Conservation (phyloP, 2,329 filamentous ascomycete species). For the Neopestalotiopsis sp. region DNA sequence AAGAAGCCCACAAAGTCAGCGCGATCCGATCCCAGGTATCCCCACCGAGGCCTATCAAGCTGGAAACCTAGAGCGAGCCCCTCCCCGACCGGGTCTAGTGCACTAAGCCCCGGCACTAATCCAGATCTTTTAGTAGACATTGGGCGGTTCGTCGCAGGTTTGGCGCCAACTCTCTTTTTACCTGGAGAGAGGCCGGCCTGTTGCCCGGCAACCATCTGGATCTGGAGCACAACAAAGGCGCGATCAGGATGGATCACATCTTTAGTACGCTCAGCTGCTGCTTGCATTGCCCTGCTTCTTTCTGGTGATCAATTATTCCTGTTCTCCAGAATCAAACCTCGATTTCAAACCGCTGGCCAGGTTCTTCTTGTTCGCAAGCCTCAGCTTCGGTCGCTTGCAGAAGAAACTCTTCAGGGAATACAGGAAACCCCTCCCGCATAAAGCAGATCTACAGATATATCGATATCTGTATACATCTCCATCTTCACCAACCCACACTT, state of each 20-base stretch:
- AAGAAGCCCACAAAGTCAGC: background rate
- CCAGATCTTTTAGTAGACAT: conserved; percentile 3
- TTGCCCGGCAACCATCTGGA: background rate
- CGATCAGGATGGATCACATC: background rate
- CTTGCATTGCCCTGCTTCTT: conserved; percentile 2
- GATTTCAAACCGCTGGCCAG: background rate
- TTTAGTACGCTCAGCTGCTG: conserved; percentile 1
- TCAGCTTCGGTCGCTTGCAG: background rate
- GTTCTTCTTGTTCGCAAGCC: background rate
- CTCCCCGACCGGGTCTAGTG: background rate
- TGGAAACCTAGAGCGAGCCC: background rate
- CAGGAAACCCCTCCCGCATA: background rate
- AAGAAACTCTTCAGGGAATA: background rate
- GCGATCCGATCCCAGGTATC: background rate
- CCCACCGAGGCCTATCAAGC: background rate
- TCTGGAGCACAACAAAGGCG: background rate
- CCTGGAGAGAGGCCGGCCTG: background rate
- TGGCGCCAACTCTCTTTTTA: background rate
- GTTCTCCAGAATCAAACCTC: background rate
- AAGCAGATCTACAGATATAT: background rate
- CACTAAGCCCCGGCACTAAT: background rate
- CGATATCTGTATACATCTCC: background rate
- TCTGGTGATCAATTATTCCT: background rate
- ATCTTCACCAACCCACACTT: conserved; percentile 10
- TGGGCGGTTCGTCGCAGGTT: conserved; percentile 1